Base-by-base conservation (phyloP, 2,329 filamentous ascomycete genomes). In the Metarhizium anisopliae region DNA sequence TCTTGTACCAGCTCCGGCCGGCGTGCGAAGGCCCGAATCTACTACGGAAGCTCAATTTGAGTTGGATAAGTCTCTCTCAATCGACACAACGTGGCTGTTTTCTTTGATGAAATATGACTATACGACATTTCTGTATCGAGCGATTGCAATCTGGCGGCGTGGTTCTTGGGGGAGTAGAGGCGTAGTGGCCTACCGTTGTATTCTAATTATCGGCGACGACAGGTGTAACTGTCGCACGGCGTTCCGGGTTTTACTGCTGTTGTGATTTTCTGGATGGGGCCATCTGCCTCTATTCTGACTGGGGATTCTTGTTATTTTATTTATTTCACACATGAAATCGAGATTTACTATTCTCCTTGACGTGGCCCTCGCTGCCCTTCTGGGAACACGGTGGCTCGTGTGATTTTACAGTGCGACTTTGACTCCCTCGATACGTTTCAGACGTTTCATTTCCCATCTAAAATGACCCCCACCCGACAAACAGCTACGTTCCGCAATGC, bases 101-200 rank as follows among this genome's bases (percentile, higher is more conserved):
- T 29, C 40, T 47, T 50, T 52, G 38, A 53, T 55, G 56, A 54
- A 57, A 50, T 32, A 61, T 55, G 60, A 62, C 45, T 56, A 58
- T 16, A 62, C 55, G 59, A 62, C 36, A 38, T 58, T 35, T 16
- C 40, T 52, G 36, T 59, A 29, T 51, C 42, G 52, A 55, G 55
- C 35, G 35, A 45, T 35, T 49, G 16, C 32, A 50, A 35, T 16
- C 32, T 55, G 43, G 49, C 47, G 53, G 55, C 36, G 47, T 54
- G 55, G 50, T 43, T 47, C 36, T 50, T 55, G 32, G 49, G 52
- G 30, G 52, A 40, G 42, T 51, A 49, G 54, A 54, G 59, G 57
- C 55, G 57, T 52, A 47, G 43, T 42, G 50, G 50, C 51, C 54
- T 57, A 14, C 42, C n/a, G 42, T 58, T 61, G 58, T 60, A 60